These are phyloP conservation scores for Hypoxylon trugodes DNA, from an alignment of 495 filamentous ascomycete species.

Conservation along the genomic window DNA sequence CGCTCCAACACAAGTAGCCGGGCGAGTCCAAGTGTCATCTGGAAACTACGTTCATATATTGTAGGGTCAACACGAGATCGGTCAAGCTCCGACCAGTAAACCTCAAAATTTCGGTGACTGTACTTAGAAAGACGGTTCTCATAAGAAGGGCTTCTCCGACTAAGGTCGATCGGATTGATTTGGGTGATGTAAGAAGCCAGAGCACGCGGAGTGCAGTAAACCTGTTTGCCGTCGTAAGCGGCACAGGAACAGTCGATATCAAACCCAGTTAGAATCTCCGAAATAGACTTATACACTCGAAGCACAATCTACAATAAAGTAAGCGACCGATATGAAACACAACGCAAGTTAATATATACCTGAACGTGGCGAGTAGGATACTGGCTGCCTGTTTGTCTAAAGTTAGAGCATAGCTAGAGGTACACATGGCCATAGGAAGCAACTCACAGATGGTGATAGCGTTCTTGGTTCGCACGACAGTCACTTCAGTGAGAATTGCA, in stretches of 20 bases:
- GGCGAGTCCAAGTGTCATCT: conserved; percentile 77
- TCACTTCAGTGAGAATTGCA: conserved; percentile 77
- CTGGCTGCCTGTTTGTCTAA: conserved; percentile 62
- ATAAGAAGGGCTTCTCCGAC: conserved; percentile 81
- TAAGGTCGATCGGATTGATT: conserved; percentile 79
- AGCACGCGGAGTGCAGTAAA: conserved; percentile 74
- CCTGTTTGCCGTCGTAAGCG: conserved; percentile 79
- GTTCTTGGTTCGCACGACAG: conserved; percentile 80
- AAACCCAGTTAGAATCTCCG: conserved; percentile 84
- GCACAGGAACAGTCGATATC: conserved; percentile 85
- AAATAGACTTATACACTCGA: conserved; percentile 79
- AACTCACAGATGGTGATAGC: conserved; percentile 74
- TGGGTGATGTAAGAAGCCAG: conserved; percentile 81
- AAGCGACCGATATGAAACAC: not conserved
- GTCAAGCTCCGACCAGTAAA: conserved; percentile 78
- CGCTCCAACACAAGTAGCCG: conserved; percentile 81
- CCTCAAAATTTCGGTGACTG: conserved; percentile 81
- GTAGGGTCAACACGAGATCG: conserved; percentile 79
- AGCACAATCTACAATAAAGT: conserved; percentile 72
- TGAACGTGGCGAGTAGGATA: conserved; percentile 83
- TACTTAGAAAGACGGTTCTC: conserved; percentile 91
- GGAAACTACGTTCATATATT: conserved; percentile 82
- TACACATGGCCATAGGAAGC: not conserved
- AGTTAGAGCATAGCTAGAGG: not conserved
- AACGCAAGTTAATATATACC: conserved; percentile 32